Conservation (phyloP, 2,329 filamentous ascomycete species). For the Colletotrichum agaves region DNA sequence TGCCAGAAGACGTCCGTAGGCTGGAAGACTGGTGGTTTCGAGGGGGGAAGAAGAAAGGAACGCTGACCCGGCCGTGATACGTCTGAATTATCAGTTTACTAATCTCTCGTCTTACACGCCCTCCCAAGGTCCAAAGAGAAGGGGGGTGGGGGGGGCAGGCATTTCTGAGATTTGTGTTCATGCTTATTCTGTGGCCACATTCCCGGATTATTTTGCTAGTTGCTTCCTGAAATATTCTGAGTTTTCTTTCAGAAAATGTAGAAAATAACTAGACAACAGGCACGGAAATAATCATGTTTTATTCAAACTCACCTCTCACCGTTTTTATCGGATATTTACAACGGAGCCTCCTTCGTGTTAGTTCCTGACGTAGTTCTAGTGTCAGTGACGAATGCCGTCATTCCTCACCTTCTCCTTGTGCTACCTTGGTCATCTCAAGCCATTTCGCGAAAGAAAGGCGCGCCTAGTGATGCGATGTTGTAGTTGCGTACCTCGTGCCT, state of each 20-base stretch:
- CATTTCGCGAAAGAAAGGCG: no score
- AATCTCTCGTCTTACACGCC: constrained; percentile 25
- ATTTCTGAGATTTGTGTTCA: constrained; percentile 32
- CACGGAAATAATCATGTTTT: neutral
- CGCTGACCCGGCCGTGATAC: neutral
- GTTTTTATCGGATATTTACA: constrained; percentile 11
- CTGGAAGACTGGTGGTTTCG: neutral
- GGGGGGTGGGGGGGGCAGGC: neutral
- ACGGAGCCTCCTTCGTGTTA: constrained; percentile 5
- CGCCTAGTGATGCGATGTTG: neutral
- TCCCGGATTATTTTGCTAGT: neutral
- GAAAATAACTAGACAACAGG: neutral
- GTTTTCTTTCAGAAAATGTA: neutral
- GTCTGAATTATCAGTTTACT: neutral
- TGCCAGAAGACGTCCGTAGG: constrained; percentile 12
- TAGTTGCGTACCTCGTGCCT: constrained; percentile 1
- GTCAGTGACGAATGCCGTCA: neutral
- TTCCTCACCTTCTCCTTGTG: no score
- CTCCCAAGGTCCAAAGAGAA: neutral
- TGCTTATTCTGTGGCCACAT: constrained; percentile 33
- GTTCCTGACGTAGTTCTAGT: neutral
- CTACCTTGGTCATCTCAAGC: no score
- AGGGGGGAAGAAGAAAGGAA: constrained; percentile 7
- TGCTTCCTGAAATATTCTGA: neutral
- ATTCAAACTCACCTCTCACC: neutral